Base-by-base conservation (phyloP, 495 filamentous ascomycete species). In the Aspergillus kassunensis region DNA sequence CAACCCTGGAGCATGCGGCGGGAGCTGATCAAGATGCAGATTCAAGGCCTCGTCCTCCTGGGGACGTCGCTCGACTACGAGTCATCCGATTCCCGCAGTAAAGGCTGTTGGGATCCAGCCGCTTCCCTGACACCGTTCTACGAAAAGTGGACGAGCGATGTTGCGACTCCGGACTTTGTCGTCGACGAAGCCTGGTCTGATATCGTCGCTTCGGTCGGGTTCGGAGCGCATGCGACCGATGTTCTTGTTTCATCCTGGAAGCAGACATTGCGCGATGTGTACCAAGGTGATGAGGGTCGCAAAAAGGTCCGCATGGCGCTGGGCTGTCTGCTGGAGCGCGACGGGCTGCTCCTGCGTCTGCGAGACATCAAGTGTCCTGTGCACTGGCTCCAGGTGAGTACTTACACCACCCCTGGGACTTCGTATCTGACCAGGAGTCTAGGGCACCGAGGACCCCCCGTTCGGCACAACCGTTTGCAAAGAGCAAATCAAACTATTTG, bases 21-120 rank as follows among this genome's bases (percentile, higher is more conserved):
- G 6, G 7, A 10, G 39, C 49, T 79, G 78, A 83, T 86, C 35
- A 60, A 70, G n/a, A 12, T 5, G 39, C 51, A 79, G 78, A 83
- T 86, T 34, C 60, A 70, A 12, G 84, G 84, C 15, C 67, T 88
- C 16, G 59, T 88, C 21, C 72, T 75, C 1, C 68, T 87, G 0
- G 84, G 81, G 11, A 84, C 83, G 4, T 84, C 82, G 4, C 72
- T 88, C 66, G 83, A 86, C 62, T 76, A 65, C 60, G 83, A 86
- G 62, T 79, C 78, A 15, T 56, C 68, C 11, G 73, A 74, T 20
- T 80, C 81, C 0, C 74, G 81, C 11, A 56, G 45, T 4, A 69
- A 79, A 30, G 79, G 80, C 3, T 82, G 79, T 63, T 87, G 83
- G 83, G 75, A 86, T 69, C 5, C 58, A 67, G 16, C 54, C 66